Conservation (phyloP, 306 rosid species). For the Spatholobus suberectus region DNA sequence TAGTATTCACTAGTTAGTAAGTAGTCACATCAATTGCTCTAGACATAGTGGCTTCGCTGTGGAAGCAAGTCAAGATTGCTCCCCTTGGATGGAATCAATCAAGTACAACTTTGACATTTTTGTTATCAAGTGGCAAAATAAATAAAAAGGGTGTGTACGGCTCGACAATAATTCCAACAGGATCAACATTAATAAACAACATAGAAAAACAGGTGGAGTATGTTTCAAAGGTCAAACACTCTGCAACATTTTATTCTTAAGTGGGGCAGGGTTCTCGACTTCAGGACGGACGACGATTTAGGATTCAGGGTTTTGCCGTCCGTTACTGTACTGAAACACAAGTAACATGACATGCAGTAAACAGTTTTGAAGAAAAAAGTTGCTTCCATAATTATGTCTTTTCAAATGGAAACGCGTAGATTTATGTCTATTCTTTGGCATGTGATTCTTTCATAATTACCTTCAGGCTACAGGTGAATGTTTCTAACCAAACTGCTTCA, state of each 20-base stretch:
- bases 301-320: not conserved
- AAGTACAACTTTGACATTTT: conserved; percentile 33
- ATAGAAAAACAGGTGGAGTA: not conserved
- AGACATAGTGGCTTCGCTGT: not conserved
- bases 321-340: not conserved
- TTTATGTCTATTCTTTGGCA: not conserved
- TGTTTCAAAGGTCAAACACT: conserved; percentile 19
- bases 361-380: not conserved
- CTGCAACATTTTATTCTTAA: conserved; percentile 4
- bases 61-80: not conserved
- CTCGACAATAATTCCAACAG: conserved; percentile 24
- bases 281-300: not conserved
- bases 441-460: not conserved
- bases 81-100: not conserved
- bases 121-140: not conserved
- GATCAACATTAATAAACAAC: conserved; percentile 19
- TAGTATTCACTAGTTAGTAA: not conserved
- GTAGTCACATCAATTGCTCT: not conserved
- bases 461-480: not conserved
- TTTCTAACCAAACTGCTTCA: not conserved
- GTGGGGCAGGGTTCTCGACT: conserved; percentile 28
- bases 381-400: not conserved
- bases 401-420: not conserved
- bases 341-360: not conserved
- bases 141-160: not conserved